phyloP scores from a whole-genome alignment of 169 alveolate species.

The Eimeria acervulina region DNA sequence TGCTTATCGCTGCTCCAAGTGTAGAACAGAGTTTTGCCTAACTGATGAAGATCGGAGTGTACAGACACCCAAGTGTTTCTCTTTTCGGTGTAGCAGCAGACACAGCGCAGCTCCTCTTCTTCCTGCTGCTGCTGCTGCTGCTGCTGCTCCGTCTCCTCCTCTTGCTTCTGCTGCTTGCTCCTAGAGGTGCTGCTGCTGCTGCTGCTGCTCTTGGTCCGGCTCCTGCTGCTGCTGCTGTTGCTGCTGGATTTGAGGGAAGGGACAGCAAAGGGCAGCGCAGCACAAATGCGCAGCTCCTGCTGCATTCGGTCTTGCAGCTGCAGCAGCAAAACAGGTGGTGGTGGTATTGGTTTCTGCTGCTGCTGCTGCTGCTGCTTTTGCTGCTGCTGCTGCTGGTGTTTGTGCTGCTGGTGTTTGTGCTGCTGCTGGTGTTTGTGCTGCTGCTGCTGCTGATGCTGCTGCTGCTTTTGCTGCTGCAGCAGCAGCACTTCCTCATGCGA shows the following conservation, averaged over 20 bases:
- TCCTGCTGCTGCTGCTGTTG: no score
- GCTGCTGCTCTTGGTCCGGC: conserved; percentile 19
- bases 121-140: neutral
- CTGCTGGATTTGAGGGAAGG: neutral
- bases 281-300: conserved; percentile 81
- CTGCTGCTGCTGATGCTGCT: neutral
- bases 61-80: conserved; percentile 34
- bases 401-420: no score
- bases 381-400: no score
- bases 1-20: conserved; percentile 66
- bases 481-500: neutral
- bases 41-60: conserved; percentile 61
- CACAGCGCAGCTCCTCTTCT: conserved; percentile 50
- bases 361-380: conserved; percentile 15
- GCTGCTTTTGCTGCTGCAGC: conserved; percentile 20
- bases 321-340: conserved; percentile 75
- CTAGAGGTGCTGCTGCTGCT: conserved; percentile 12
- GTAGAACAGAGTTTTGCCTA: conserved; percentile 51
- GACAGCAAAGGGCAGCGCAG: conserved; percentile 48
- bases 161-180: conserved; percentile 16
- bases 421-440: no score
- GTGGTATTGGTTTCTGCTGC: conserved; percentile 33
- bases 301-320: conserved; percentile 80
- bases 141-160: conserved; percentile 56
- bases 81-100: conserved; percentile 72